phyloP scores from a whole-genome alignment of 495 filamentous ascomycete genomes.

The Amniculicola lignicola region DNA sequence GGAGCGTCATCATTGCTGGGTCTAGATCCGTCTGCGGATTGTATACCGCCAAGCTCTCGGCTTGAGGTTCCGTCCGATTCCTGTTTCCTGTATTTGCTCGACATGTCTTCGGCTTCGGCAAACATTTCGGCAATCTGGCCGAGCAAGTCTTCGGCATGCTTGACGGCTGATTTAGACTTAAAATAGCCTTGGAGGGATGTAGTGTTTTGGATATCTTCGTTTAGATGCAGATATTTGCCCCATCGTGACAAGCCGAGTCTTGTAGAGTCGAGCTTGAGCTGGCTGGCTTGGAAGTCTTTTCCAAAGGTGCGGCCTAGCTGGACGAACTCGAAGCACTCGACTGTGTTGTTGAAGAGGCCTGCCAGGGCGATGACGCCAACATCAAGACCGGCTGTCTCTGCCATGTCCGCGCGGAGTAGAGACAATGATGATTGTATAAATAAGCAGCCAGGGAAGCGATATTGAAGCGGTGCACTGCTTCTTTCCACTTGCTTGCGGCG shows the following conservation, averaged over 20 bases:
- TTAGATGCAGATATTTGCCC: slow-evolving; percentile 20
- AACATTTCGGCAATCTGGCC: slow-evolving; percentile 34
- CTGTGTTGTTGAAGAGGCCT: slow-evolving; percentile 25
- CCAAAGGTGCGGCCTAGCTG: slow-evolving; percentile 31
- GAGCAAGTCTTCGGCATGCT: slow-evolving; percentile 32
- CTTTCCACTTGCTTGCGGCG: no score
- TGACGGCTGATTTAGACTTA: slow-evolving; percentile 12
- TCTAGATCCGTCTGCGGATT: slow-evolving; percentile 32
- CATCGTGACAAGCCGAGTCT: slow-evolving; percentile 28
- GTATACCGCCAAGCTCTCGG: slow-evolving; percentile 4
- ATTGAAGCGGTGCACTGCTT: no score
- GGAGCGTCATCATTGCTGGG: slow-evolving; percentile 18
- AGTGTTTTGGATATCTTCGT: not conserved
- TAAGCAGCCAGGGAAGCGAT: not conserved
- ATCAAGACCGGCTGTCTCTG: slow-evolving; percentile 21
- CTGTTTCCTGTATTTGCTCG: slow-evolving; percentile 27
- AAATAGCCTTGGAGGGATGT: slow-evolving; percentile 6
- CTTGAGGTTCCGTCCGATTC: slow-evolving; percentile 7
- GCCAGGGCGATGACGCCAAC: slow-evolving; percentile 22
- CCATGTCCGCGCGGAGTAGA: slow-evolving; percentile 10
- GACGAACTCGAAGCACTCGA: slow-evolving; percentile 34
- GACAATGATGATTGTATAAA: slow-evolving; percentile 7
- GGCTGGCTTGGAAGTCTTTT: slow-evolving; percentile 22
- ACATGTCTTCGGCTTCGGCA: slow-evolving; percentile 35
- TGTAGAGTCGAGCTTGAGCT: slow-evolving; percentile 31